phyloP scores from a whole-genome alignment of 2,329 filamentous ascomycete species.

The Lachnellula hyalina region DNA sequence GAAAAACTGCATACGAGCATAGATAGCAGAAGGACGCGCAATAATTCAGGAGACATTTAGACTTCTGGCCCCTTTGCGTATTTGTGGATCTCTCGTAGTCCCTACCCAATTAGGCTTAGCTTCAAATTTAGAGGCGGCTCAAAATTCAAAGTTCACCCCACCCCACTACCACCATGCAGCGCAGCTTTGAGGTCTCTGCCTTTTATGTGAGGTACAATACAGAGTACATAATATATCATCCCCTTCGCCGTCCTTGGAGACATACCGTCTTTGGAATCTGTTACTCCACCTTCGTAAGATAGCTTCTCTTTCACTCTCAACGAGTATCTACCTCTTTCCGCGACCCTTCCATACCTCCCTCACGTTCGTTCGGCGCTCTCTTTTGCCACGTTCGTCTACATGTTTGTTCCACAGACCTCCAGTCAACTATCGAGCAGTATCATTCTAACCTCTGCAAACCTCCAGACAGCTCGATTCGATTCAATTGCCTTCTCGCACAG shows the following conservation, averaged over 20 bases:
- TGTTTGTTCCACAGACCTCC: conserved; percentile 10
- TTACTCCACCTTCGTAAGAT: no score
- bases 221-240: background rate
- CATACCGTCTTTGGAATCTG: no score
- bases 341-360: background rate
- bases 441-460: background rate
- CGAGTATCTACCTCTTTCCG: no score
- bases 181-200: no score
- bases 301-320: no score
- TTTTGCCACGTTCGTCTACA: background rate
- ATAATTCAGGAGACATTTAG: background rate
- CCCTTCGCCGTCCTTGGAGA: background rate
- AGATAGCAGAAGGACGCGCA: background rate
- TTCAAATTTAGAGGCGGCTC: background rate
- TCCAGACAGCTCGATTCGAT: background rate
- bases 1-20: background rate
- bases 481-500: background rate
- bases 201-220: no score
- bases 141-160: background rate
- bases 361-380: background rate
- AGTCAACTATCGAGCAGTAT: background rate
- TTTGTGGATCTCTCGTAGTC: background rate
- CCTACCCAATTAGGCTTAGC: no score
- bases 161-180: background rate
- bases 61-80: no score